Percentiles rank a stretch among this genome's conserved stretches.
Evolutionary conservation across 2,329 filamentous ascomycete genomes (phyloP).

Genomic region (Cladosporium cucumerinum): DNA sequence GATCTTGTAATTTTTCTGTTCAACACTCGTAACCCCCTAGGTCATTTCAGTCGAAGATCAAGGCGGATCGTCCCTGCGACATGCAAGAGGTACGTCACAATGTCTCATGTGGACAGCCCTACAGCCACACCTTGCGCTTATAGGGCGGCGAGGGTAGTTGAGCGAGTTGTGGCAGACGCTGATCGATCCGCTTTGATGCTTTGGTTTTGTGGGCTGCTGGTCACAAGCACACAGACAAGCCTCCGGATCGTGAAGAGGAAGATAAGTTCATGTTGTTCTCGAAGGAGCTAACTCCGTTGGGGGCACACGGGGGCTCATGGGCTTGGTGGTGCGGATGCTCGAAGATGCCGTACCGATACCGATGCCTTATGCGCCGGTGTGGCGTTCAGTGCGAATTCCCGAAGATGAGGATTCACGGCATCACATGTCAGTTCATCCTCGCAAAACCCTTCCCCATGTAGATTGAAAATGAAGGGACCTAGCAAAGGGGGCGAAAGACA

Average conservation of each 20-base stretch:
- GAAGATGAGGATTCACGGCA: not conserved
- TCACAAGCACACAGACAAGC: not conserved
- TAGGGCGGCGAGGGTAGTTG: not conserved
- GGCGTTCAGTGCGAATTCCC: not conserved
- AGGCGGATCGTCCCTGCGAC: not conserved
- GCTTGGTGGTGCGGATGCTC: not conserved
- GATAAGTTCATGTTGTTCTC: not conserved
- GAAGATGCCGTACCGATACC: not conserved
- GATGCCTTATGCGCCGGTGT: not conserved
- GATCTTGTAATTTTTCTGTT: not conserved
- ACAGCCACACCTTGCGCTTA: not conserved
- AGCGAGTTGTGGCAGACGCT: not conserved
- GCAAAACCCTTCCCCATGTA: not conserved
- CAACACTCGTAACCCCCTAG: not conserved
- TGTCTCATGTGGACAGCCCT: not conserved
- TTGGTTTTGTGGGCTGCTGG: not conserved
- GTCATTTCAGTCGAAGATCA: not conserved
- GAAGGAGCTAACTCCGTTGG: not conserved
- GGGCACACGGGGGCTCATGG: not conserved
- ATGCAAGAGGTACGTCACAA: not conserved
- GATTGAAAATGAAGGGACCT: not conserved
- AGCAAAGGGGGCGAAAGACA: not conserved
- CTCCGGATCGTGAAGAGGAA: not conserved
- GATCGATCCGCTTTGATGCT: not conserved
- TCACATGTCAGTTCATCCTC: not conserved